phyloP scores from a whole-genome alignment of 768 basidiomycete species.

The Omphalotus guepiniiformis region DNA sequence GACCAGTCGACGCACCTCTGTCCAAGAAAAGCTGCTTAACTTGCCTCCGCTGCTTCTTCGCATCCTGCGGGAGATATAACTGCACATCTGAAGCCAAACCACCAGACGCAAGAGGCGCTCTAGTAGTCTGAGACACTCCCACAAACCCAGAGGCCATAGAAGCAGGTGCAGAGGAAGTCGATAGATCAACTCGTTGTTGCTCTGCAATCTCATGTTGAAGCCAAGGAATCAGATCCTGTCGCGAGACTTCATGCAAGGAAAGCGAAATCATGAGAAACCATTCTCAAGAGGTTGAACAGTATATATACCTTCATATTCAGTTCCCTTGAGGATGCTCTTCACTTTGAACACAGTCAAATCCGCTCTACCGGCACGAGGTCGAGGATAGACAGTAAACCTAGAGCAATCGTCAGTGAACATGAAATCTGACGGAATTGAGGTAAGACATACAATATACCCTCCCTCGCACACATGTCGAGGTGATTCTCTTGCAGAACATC shows the following conservation, averaged over 20 bases:
- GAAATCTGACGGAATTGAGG: neutral
- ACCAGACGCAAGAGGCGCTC: constrained; percentile 1
- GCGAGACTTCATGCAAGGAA: too few species aligned
- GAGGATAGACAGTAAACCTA: constrained; percentile 49
- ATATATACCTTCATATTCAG: constrained; percentile 64
- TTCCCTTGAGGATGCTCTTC: constrained; percentile 76
- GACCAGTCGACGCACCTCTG: constrained; percentile 41
- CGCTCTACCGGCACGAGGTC: constrained; percentile 50
- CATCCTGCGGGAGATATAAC: constrained; percentile 59
- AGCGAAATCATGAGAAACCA: constrained; percentile 5
- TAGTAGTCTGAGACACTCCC: constrained; percentile 33
- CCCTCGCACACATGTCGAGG: constrained; percentile 64
- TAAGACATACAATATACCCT: constrained; percentile 73
- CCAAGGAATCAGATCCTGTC: constrained; percentile 70
- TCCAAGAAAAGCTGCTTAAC: constrained; percentile 68
- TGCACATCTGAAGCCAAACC: constrained; percentile 46
- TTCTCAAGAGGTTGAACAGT: neutral
- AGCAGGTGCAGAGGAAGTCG: constrained; percentile 53
- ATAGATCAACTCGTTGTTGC: constrained; percentile 69
- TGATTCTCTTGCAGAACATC: constrained; percentile 63
- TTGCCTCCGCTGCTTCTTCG: constrained; percentile 71
- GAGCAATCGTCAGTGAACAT: neutral
- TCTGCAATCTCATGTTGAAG: constrained; percentile 75
- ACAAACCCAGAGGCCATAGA: constrained; percentile 35
- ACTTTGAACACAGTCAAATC: constrained; percentile 75